Conservation (phyloP, 495 filamentous ascomycete genomes). For the Xylaria nigripes region DNA sequence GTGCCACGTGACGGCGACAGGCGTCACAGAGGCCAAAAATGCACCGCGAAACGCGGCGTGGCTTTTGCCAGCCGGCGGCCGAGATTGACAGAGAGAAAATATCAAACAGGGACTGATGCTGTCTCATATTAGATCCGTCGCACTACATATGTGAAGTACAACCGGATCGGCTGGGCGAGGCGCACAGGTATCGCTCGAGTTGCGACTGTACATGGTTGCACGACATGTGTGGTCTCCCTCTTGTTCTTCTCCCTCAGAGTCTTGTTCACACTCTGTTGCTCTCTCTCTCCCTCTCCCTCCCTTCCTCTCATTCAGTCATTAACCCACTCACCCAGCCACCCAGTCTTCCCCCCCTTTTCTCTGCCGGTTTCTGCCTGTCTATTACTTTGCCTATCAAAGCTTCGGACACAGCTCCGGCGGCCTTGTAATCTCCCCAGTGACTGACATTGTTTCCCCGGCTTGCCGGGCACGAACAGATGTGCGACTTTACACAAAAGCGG, state of each 20-base stretch:
- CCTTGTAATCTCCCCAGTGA: no score
- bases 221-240: constrained; percentile 17
- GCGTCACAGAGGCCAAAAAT: no score
- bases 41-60: no score
- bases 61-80: no score
- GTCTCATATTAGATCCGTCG: constrained; percentile 10
- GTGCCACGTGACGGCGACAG: not conserved
- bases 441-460: not conserved
- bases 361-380: no score
- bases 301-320: no score
- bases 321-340: no score
- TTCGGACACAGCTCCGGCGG: no score
- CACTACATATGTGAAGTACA: constrained; percentile 21
- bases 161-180: constrained; percentile 24
- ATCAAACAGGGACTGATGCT: not conserved
- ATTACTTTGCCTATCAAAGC: no score
- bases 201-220: constrained; percentile 12
- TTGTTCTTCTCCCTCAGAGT: not conserved
- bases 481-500: not conserved
- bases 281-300: no score
- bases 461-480: not conserved
- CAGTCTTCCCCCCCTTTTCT: no score
- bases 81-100: not conserved
- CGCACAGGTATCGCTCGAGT: constrained; percentile 27
- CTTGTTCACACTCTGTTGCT: no score